These are phyloP conservation scores for Metschnikowia bowlesiae DNA, from an alignment of 805 yeast genomes.

Conservation along the genomic window DNA sequence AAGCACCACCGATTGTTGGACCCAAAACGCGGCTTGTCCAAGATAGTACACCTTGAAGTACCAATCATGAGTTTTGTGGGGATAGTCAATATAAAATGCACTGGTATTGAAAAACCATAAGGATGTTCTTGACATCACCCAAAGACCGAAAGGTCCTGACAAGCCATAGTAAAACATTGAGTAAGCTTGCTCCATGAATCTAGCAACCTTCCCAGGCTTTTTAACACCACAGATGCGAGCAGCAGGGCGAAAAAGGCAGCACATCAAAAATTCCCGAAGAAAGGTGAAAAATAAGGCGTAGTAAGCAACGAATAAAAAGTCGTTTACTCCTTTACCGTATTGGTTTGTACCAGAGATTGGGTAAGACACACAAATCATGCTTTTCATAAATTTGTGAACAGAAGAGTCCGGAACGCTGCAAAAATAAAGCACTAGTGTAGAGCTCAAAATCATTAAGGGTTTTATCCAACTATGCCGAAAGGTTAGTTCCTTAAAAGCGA, in stretches of 20 bases:
- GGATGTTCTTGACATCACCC: slow-evolving; percentile 76
- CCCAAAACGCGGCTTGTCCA: slow-evolving; percentile 96
- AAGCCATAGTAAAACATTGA: slow-evolving; percentile 74
- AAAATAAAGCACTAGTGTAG: slow-evolving; percentile 42
- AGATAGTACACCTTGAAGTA: slow-evolving; percentile 78
- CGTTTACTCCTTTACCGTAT: slow-evolving; percentile 86
- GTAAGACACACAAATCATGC: slow-evolving; percentile 64
- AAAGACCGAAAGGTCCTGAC: slow-evolving; percentile 82
- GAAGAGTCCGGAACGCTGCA: slow-evolving; percentile 54
- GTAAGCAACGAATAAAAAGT: slow-evolving; percentile 71
- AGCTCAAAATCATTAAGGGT: slow-evolving; percentile 49
- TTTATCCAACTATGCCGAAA: slow-evolving; percentile 67
- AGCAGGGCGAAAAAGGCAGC: slow-evolving; percentile 67
- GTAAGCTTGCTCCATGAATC: slow-evolving; percentile 94
- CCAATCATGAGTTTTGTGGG: slow-evolving; percentile 70
- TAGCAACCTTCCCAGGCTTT: slow-evolving; percentile 53
- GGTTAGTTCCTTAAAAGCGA: slow-evolving; percentile 55
- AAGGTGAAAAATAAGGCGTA: slow-evolving; percentile 88
- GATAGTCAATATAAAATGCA: slow-evolving; percentile 74
- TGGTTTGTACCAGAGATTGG: slow-evolving; percentile 55
- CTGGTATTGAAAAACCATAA: slow-evolving; percentile 87
- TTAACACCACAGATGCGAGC: slow-evolving; percentile 52
- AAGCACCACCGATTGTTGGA: slow-evolving; percentile 86
- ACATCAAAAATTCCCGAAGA: slow-evolving; percentile 87
- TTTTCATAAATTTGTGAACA: slow-evolving; percentile 53